Percentiles rank a stretch among this genome's conserved stretches.
These are phyloP conservation scores for Escovopsis sp. DNA, from an alignment of 2,329 filamentous ascomycete genomes.

Conservation along the genomic window DNA sequence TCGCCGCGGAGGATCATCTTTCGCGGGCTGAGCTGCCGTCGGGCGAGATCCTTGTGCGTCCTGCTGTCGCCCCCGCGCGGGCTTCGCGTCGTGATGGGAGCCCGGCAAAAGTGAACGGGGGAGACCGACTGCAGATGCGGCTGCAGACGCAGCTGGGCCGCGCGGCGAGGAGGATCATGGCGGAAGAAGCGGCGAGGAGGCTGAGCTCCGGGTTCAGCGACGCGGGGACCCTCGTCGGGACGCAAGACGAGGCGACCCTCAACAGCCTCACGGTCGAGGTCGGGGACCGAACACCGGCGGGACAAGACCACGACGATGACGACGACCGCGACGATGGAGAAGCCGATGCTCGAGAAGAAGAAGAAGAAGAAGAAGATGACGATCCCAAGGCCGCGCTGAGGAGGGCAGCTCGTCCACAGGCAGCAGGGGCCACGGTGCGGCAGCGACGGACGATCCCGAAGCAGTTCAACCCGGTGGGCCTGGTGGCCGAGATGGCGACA, in stretches of 20 bases:
- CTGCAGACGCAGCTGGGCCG: too few relatives aligned
- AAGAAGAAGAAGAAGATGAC: not conserved
- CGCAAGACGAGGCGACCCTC: too few relatives aligned
- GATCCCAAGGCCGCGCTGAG: too few relatives aligned
- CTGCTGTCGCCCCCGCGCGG: conserved; percentile 35
- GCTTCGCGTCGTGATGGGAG: conserved; percentile 31
- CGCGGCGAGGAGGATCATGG: conserved; percentile 1
- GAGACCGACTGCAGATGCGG: conserved; percentile 14
- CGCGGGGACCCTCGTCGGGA: too few relatives aligned
- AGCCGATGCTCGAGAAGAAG: too few relatives aligned
- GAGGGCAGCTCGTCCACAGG: too few relatives aligned
- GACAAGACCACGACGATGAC: too few relatives aligned
- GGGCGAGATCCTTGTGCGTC: too few relatives aligned
- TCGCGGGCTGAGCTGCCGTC: conserved; percentile 35
- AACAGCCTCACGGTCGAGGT: conserved; percentile 4
- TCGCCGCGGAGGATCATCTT: conserved; percentile 21
- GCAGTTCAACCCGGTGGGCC: conserved; percentile 24
- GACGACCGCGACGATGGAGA: too few relatives aligned
- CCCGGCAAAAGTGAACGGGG: conserved; percentile 24
- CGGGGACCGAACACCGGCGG: conserved; percentile 1
- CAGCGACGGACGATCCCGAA: conserved; percentile 3
- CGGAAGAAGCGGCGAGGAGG: conserved; percentile 14
- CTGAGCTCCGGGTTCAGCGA: not conserved
- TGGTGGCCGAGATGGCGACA: conserved; percentile 32
- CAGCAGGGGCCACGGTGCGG: not conserved